These are phyloP conservation scores for Nyctanthes arbortristis DNA, from an alignment of 257 asterid species.

Conservation along the genomic window DNA sequence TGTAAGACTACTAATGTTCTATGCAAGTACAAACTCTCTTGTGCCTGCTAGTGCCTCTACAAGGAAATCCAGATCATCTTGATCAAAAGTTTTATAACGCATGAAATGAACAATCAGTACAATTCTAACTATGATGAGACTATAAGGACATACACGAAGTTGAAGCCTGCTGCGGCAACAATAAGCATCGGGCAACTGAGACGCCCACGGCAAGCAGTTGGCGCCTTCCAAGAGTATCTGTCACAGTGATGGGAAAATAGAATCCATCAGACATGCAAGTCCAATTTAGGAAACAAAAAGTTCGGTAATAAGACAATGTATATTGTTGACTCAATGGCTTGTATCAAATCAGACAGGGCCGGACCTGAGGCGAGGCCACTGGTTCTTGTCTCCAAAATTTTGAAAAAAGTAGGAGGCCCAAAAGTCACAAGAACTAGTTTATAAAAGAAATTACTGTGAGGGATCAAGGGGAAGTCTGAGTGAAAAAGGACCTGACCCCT, in stretches of 20 bases:
- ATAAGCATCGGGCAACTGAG: slow-evolving; percentile 48
- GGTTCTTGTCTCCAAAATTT: background rate
- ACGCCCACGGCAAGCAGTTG: slow-evolving; percentile 66
- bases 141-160: slow-evolving; percentile 57
- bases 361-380: background rate
- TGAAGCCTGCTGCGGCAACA: slow-evolving; percentile 47
- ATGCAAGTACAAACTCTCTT: slow-evolving; percentile 5
- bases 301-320: background rate
- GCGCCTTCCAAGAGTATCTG: slow-evolving; percentile 67
- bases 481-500: no score
- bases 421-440: background rate
- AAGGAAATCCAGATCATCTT: no score
- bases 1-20: slow-evolving; percentile 1
- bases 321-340: slow-evolving; percentile 2
- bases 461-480: no score
- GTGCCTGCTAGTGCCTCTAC: no score
- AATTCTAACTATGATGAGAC: slow-evolving; percentile 15
- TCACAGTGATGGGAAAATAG: slow-evolving; percentile 15
- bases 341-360: background rate
- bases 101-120: background rate
- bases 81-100: background rate
- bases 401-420: no score
- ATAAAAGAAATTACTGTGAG: background rate
- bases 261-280: slow-evolving; percentile 3
- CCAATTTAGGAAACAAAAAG: slow-evolving; percentile 5